Percentiles rank a stretch among this genome's conserved stretches.
Evolutionary conservation across 495 filamentous ascomycete species (phyloP).

Genomic region (Xylaria nigripes): DNA sequence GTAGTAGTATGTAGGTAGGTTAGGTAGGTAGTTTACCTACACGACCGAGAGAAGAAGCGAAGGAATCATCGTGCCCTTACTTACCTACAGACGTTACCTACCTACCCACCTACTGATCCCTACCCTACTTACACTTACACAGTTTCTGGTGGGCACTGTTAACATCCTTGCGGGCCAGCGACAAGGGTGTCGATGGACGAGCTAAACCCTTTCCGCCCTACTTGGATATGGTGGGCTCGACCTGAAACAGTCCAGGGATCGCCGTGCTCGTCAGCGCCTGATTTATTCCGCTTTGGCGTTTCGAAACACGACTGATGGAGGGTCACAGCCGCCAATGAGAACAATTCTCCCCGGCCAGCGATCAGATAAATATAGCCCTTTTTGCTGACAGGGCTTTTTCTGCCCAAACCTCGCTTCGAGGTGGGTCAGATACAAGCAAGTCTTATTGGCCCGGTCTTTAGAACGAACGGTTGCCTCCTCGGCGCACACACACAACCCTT

Average conservation of each 20-base stretch:
- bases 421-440: neutral
- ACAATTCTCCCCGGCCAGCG: slow-evolving; percentile 1
- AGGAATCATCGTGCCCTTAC: neutral
- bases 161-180: neutral
- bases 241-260: slow-evolving; percentile 29
- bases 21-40: neutral
- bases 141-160: neutral
- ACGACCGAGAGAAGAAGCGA: neutral
- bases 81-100: too few relatives aligned
- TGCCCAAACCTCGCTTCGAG: slow-evolving; percentile 3
- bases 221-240: slow-evolving; percentile 24
- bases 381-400: slow-evolving; percentile 8
- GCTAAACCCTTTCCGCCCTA: slow-evolving; percentile 15
- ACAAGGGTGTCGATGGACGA: slow-evolving; percentile 4
- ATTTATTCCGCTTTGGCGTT: slow-evolving; percentile 23
- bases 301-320: slow-evolving; percentile 30
- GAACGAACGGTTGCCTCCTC: neutral
- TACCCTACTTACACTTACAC: too few relatives aligned
- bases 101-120: too few relatives aligned
- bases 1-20: neutral
- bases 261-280: slow-evolving; percentile 14
- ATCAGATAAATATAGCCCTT: slow-evolving; percentile 8
- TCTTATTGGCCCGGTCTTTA: slow-evolving; percentile 6
- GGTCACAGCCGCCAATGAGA: slow-evolving; percentile 25
- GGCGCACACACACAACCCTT: too few relatives aligned